Conservation (phyloP, 208 protist genomes). For the Acanthamoeba sp. region DNA sequence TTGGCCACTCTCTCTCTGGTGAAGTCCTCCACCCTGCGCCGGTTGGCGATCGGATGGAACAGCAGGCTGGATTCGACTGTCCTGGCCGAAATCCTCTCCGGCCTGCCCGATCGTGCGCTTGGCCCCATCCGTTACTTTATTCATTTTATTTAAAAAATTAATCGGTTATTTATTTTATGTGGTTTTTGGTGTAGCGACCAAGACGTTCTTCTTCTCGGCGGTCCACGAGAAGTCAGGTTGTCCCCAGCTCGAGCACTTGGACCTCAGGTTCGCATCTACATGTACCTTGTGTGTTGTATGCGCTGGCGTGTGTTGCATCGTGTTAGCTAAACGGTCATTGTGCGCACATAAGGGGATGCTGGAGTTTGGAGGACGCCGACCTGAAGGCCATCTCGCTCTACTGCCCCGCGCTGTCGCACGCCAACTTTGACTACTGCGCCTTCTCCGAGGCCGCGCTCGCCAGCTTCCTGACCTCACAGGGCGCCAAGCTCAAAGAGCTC, state of each 20-base stretch:
- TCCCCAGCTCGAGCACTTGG: not conserved
- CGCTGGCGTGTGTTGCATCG: too few relatives aligned
- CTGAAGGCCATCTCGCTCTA: not conserved
- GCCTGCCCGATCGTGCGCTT: not conserved
- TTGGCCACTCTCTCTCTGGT: not conserved
- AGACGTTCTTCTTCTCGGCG: not conserved
- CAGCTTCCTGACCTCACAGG: not conserved
- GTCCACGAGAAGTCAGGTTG: not conserved
- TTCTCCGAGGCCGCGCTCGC: not conserved
- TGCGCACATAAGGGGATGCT: not conserved
- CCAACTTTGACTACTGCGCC: constrained; percentile 42
- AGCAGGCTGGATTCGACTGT: not conserved
- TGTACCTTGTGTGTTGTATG: not conserved
- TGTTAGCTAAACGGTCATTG: too few relatives aligned
- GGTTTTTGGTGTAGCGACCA: not conserved
- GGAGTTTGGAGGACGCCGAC: not conserved
- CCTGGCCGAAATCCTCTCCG: not conserved
- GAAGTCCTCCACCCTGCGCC: not conserved
- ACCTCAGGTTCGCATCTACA: not conserved
- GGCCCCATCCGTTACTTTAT: too few relatives aligned
- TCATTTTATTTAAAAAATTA: too few relatives aligned
- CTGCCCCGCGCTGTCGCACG: not conserved
- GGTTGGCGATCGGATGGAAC: constrained; percentile 8
- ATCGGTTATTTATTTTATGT: not conserved
- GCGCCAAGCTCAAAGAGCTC: constrained; percentile 3